Evolutionary conservation across 805 yeast genomes (phyloP).

Genomic region (Yueomyces sp.): DNA sequence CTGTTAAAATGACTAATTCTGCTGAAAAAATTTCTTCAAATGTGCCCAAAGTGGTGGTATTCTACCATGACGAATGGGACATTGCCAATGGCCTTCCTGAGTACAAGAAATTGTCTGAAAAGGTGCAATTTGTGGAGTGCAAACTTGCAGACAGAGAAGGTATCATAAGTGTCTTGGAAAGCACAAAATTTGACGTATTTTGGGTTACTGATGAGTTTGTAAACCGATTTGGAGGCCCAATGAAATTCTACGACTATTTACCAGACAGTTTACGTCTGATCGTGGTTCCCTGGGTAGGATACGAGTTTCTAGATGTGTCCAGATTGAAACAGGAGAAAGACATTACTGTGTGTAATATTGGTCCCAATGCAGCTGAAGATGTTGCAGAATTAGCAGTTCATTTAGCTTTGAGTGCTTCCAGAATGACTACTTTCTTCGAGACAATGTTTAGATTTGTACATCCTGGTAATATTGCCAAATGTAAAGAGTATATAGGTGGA

Average conservation of each 20-base stretch:
- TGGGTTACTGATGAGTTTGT: slow-evolving; percentile 45
- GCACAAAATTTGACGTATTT: slow-evolving; percentile 35
- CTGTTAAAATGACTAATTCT: too few species aligned
- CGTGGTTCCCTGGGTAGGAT: slow-evolving; percentile 49
- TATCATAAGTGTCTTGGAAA: slow-evolving; percentile 28
- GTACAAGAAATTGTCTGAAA: slow-evolving; percentile 30
- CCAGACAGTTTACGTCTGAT: slow-evolving; percentile 37
- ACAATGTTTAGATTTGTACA: slow-evolving; percentile 26
- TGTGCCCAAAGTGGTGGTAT: slow-evolving; percentile 21
- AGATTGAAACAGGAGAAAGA: slow-evolving; percentile 31
- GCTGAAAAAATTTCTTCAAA: too few species aligned
- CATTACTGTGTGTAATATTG: slow-evolving; percentile 47
- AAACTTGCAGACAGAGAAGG: slow-evolving; percentile 29
- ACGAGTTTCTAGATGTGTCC: slow-evolving; percentile 36
- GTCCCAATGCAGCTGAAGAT: slow-evolving; percentile 45
- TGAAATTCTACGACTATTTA: slow-evolving; percentile 30
- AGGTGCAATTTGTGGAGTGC: slow-evolving; percentile 28
- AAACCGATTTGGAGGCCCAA: slow-evolving; percentile 30
- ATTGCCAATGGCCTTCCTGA: slow-evolving; percentile 34
- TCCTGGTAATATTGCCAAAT: slow-evolving; percentile 30
- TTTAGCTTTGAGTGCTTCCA: slow-evolving; percentile 44
- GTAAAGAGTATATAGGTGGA: slow-evolving; percentile 28
- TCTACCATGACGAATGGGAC: slow-evolving; percentile 27
- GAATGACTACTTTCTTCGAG: slow-evolving; percentile 40
- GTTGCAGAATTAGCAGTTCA: slow-evolving; percentile 63